Conservation (phyloP, 1,139 yeast genomes). For the Geotrichum europaeum region DNA sequence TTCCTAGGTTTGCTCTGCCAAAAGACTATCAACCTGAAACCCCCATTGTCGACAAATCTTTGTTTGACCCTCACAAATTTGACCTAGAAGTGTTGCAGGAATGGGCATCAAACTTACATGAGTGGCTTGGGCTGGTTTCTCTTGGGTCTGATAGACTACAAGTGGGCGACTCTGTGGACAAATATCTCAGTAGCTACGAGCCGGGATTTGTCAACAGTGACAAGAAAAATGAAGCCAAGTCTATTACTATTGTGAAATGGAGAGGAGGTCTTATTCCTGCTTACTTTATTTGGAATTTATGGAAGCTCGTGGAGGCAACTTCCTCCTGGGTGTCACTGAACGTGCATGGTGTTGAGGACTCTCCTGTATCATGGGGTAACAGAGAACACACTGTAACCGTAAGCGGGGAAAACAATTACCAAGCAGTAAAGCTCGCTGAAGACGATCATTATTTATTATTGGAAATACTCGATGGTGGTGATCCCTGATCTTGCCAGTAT, state of each 20-base stretch:
- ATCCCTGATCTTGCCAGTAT: not conserved
- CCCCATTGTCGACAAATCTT: not conserved
- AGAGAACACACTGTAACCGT: conserved; percentile 23
- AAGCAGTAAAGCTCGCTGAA: conserved; percentile 20
- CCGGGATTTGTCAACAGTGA: conserved; percentile 14
- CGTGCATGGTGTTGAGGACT: conserved; percentile 29
- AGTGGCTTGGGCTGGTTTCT: conserved; percentile 32
- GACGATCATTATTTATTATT: conserved; percentile 6
- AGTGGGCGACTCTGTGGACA: conserved; percentile 23
- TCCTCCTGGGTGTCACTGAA: conserved; percentile 24
- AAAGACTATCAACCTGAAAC: conserved; percentile 1
- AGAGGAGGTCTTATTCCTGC: conserved; percentile 22
- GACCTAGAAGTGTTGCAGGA: conserved; percentile 26
- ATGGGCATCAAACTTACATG: conserved; percentile 29
- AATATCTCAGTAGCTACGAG: conserved; percentile 25
- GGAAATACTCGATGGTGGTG: conserved; percentile 13
- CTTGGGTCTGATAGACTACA: conserved; percentile 23
- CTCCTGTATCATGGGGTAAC: conserved; percentile 32
- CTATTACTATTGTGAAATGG: conserved; percentile 18
- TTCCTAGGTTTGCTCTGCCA: conserved; percentile 20
- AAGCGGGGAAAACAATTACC: conserved; percentile 27
- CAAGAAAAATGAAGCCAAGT: conserved; percentile 8
- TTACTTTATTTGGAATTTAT: conserved; percentile 16
- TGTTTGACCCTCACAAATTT: not conserved
- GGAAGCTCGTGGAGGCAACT: conserved; percentile 9